phyloP scores from a whole-genome alignment of 768 basidiomycete species.

The Agrocybe pediades region DNA sequence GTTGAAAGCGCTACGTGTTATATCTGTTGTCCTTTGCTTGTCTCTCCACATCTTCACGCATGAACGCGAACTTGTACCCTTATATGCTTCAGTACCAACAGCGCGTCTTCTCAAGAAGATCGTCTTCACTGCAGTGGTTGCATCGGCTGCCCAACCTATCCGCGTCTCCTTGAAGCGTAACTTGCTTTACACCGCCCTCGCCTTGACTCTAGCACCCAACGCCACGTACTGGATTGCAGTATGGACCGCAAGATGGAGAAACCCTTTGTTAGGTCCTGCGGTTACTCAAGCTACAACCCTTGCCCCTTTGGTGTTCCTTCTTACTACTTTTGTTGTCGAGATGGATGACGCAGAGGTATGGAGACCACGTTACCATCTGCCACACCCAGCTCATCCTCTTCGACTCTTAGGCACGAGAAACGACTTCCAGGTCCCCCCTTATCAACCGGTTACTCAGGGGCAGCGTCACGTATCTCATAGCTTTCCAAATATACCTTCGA shows the following conservation, averaged over 20 bases:
- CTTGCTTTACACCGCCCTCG: slow-evolving; percentile 38
- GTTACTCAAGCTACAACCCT: slow-evolving; percentile 58
- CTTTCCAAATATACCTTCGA: slow-evolving; percentile 25
- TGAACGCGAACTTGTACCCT: slow-evolving; percentile 62
- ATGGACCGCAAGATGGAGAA: slow-evolving; percentile 53
- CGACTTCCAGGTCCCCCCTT: slow-evolving; percentile 11
- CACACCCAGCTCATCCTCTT: neutral
- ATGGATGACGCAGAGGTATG: slow-evolving; percentile 18
- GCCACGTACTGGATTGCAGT: slow-evolving; percentile 69
- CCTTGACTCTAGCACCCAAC: slow-evolving; percentile 53
- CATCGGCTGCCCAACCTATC: slow-evolving; percentile 42
- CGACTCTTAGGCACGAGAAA: slow-evolving; percentile 2
- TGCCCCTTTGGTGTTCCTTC: slow-evolving; percentile 55
- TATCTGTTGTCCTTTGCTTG: slow-evolving; percentile 30
- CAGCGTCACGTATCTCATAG: slow-evolving; percentile 26
- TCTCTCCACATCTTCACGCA: slow-evolving; percentile 67
- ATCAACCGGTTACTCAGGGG: slow-evolving; percentile 24
- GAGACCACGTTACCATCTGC: neutral
- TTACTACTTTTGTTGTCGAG: slow-evolving; percentile 40
- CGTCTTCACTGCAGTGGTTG: slow-evolving; percentile 33
- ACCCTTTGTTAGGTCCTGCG: slow-evolving; percentile 59
- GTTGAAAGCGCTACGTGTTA: slow-evolving; percentile 11
- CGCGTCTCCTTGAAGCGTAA: slow-evolving; percentile 31
- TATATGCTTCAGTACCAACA: slow-evolving; percentile 67
- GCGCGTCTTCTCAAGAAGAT: slow-evolving; percentile 45